A percentile compares a stretch with the other conserved stretches of the same genome.
phyloP scores from a whole-genome alignment of 257 asterid genomes.

The Paraleonurus japonicus region DNA sequence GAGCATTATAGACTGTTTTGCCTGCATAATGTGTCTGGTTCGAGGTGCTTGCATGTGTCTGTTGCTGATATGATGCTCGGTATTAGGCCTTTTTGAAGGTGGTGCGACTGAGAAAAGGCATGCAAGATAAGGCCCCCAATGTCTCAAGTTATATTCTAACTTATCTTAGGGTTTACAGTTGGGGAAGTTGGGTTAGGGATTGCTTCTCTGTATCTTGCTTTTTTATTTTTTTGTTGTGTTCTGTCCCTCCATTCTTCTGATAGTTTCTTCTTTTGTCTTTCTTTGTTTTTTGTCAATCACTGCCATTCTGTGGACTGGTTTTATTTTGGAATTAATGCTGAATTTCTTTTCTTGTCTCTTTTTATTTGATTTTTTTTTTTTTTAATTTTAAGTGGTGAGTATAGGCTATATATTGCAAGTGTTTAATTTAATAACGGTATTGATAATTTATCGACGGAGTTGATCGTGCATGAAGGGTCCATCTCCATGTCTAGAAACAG shows the following conservation, averaged over 20 bases:
- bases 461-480: not conserved
- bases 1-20: constrained; percentile 29
- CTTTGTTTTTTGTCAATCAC: constrained; percentile 13
- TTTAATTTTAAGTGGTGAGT: not conserved
- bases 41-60: constrained; percentile 24
- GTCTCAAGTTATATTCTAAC: constrained; percentile 44
- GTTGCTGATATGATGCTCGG: constrained; percentile 21
- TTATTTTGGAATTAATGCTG: constrained; percentile 33
- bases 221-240: constrained; percentile 18
- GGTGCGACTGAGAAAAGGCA: constrained; percentile 34
- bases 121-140: constrained; percentile 34
- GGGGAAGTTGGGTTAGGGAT: constrained; percentile 35
- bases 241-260: constrained; percentile 1
- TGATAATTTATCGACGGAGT: not conserved
- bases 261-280: constrained; percentile 2
- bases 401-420: not conserved
- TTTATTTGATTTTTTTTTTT: too few relatives aligned
- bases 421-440: not conserved
- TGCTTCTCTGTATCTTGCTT: constrained; percentile 33
- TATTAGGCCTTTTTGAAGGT: constrained; percentile 32
- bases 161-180: constrained; percentile 32
- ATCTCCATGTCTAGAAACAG: not conserved
- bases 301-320: constrained; percentile 31
- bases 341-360: constrained; percentile 1
- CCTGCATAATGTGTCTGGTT: constrained; percentile 18